phyloP scores from a whole-genome alignment of 768 basidiomycete species.

The Kwoniella newhampshirensis region DNA sequence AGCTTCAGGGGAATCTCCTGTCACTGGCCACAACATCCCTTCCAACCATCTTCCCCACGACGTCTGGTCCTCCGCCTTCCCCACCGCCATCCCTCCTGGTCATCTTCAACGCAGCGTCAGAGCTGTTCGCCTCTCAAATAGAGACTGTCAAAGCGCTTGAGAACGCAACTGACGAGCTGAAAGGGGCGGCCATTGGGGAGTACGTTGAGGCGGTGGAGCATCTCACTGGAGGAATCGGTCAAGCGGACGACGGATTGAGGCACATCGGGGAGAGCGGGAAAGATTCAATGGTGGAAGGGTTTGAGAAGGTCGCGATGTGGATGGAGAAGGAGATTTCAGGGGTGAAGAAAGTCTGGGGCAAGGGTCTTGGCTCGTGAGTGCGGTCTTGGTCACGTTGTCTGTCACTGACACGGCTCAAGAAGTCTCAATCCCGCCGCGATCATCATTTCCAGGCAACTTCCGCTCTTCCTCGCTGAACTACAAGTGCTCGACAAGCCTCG shows the following conservation, averaged over 20 bases:
- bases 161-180: slow-evolving; percentile 44
- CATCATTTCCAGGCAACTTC: slow-evolving; percentile 51
- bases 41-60: slow-evolving; percentile 39
- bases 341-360: slow-evolving; percentile 39
- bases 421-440: slow-evolving; percentile 44
- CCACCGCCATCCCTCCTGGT: slow-evolving; percentile 40
- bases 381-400: neutral
- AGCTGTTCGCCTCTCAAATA: slow-evolving; percentile 21
- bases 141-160: slow-evolving; percentile 14
- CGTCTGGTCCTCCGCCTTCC: slow-evolving; percentile 14
- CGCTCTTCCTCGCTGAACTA: slow-evolving; percentile 51
- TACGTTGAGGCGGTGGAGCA: slow-evolving; percentile 41
- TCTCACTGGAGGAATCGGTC: slow-evolving; percentile 35
- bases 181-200: slow-evolving; percentile 45
- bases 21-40: slow-evolving; percentile 17
- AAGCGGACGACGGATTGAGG: slow-evolving; percentile 7
- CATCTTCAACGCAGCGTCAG: slow-evolving; percentile 26
- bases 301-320: slow-evolving; percentile 46
- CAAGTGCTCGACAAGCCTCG: slow-evolving; percentile 43
- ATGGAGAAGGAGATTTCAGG: slow-evolving; percentile 42
- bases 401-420: neutral
- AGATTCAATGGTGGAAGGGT: slow-evolving; percentile 40
- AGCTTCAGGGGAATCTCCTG: slow-evolving; percentile 24
- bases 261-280: slow-evolving; percentile 16
- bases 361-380: slow-evolving; percentile 42